Evolutionary conservation across 495 filamentous ascomycete species (phyloP).

Genomic region (Aspergillus conjunctus): DNA sequence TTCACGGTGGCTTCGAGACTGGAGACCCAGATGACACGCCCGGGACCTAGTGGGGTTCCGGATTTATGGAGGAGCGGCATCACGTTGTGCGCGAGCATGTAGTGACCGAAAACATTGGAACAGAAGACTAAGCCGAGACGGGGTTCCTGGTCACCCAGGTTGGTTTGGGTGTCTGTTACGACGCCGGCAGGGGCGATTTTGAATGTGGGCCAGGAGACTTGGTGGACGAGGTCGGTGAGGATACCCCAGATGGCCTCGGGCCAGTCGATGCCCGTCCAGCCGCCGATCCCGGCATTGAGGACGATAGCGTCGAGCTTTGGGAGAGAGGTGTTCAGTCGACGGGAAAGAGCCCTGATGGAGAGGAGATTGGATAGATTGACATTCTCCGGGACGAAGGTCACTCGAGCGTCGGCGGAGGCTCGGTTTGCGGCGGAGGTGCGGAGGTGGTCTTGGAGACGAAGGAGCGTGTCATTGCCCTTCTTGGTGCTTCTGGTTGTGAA

Average conservation of each 20-base stretch:
- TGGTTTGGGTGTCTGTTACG: conserved; percentile 40
- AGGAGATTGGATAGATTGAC: conserved; percentile 59
- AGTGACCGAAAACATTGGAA: conserved; percentile 94
- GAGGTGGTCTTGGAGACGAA: conserved; percentile 43
- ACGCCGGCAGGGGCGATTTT: conserved; percentile 67
- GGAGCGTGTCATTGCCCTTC: conserved; percentile 48
- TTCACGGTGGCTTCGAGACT: conserved; percentile 69
- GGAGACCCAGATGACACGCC: conserved; percentile 82
- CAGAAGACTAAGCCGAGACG: conserved; percentile 79
- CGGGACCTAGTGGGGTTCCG: conserved; percentile 42
- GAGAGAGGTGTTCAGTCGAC: conserved; percentile 47
- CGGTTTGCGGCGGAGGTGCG: conserved; percentile 25
- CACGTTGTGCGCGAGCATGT: conserved; percentile 81
- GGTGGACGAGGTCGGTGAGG: conserved; percentile 63
- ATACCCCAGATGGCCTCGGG: conserved; percentile 58
- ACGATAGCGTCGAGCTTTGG: conserved; percentile 78
- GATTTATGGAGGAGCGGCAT: conserved; percentile 65
- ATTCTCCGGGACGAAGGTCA: conserved; percentile 50
- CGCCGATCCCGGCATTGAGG: conserved; percentile 89
- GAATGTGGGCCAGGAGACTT: conserved; percentile 76
- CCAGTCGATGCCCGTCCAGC: conserved; percentile 82
- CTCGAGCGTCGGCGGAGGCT: conserved; percentile 33
- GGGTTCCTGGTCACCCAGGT: conserved; percentile 42
- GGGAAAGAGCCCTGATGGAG: conserved; percentile 56
- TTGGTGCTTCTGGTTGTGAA: conserved; percentile 54